Base-by-base conservation (phyloP, 768 basidiomycete species). In the Pleurotus platypus region DNA sequence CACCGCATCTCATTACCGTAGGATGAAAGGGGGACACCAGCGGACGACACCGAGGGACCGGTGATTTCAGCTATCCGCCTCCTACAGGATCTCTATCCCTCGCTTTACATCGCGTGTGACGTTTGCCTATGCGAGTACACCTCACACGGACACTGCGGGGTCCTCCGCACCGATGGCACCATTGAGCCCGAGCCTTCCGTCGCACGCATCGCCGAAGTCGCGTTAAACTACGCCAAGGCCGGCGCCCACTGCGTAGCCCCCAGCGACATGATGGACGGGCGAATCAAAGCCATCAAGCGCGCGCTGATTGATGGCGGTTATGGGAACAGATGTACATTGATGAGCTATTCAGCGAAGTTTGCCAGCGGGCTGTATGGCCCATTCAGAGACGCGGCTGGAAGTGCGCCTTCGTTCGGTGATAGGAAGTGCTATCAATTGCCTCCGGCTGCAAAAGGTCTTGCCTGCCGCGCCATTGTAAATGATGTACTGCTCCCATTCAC, bases 121-220 rank as follows among this genome's bases (percentile, higher is more conserved):
- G 97, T 98, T 16, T 99, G 97, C 69, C 85, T 99, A n/a, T 99
- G 97, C 78, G 96, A 98, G 74, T 98, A 99, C 78, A 98, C 97
- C 7, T 91, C 92, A 49, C 96, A 98, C 63, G 97, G 97, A 0
- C 97, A 99, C 72, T 99, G 97, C 65, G 97, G 97, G 22, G 66
- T 89, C 46, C 79, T 95, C 39, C 70, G 90, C 62, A 45, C 66
- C 1, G 90, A 94, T 62, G 87, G 88, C 11, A 86, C 86, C 2
- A 91, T 98, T 70, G 77, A 91, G 70, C 85, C 85, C 37, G 76
- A 73, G 8, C 86, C 86, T 15, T 95, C 92, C 18, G 91, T 92
- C 11, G 76, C 78, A n/a, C 88, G 97, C 59, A 89, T 99, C 59
- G 93, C 92, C 0, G 77, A 97, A 66, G 95, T 99, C 22, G 94